These are phyloP conservation scores for Yamadazyma ubonensis DNA, from an alignment of 805 yeast genomes.

Conservation along the genomic window DNA sequence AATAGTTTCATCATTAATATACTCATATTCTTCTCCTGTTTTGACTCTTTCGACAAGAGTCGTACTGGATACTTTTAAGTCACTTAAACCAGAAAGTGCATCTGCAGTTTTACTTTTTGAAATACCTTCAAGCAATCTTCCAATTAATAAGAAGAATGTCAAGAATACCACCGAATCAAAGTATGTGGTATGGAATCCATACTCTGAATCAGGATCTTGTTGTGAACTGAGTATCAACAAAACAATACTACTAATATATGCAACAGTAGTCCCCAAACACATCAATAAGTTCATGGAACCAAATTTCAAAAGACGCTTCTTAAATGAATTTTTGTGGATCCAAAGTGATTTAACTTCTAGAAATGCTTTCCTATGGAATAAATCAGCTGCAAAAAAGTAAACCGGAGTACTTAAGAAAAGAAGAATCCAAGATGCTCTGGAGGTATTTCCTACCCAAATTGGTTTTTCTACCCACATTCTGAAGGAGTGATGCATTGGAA, in stretches of 20 bases:
- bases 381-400: slow-evolving; percentile 70
- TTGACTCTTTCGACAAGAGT: slow-evolving; percentile 34
- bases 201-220: slow-evolving; percentile 18
- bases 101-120: slow-evolving; percentile 68
- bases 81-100: slow-evolving; percentile 54
- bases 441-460: slow-evolving; percentile 59
- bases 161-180: slow-evolving; percentile 79
- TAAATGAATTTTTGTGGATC: slow-evolving; percentile 54
- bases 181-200: slow-evolving; percentile 60
- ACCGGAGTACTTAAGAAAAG: slow-evolving; percentile 68
- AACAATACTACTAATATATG: slow-evolving; percentile 67
- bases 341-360: slow-evolving; percentile 59
- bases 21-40: slow-evolving; percentile 21
- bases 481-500: slow-evolving; percentile 41
- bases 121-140: slow-evolving; percentile 63
- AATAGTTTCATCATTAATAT: slow-evolving; percentile 21
- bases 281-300: slow-evolving; percentile 78
- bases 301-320: slow-evolving; percentile 57
- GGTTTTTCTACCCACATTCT: slow-evolving; percentile 59
- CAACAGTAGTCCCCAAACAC: slow-evolving; percentile 70
- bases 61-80: slow-evolving; percentile 51
- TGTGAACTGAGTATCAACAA: slow-evolving; percentile 49
- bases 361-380: slow-evolving; percentile 66
- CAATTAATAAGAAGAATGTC: slow-evolving; percentile 68
- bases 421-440: slow-evolving; percentile 64